Base-by-base conservation (phyloP, 805 yeast species). In the Kuraishia piskuri region DNA sequence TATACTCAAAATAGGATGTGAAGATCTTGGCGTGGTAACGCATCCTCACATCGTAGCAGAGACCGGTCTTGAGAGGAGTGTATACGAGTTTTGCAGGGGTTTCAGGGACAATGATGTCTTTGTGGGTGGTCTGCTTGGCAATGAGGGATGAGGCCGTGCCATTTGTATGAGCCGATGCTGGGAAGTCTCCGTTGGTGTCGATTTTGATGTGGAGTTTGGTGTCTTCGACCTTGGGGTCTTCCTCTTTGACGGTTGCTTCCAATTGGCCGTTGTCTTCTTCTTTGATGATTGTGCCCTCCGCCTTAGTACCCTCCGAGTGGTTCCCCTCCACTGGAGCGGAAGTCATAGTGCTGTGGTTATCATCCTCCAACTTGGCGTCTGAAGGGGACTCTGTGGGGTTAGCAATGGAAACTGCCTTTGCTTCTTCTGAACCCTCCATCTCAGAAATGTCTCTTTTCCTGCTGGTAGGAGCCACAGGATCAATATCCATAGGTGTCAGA, bases 11-110 rank as follows among this genome's bases (percentile, higher is more conserved):
- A 60, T 92, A 89, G 1, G 94, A 86, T 2, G 96, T 89, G 70
- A 88, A 91, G 52, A 94, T 85, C 65, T 90, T 89, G 45, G 97
- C 96, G 67, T 94, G 99, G 68, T 92, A 94, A 57, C 99, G 78
- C 98, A 94, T 94, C 57, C 98, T 77, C 21, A 90, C 97, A 67
- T 94, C 99, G 69, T 94, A 94, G 55, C 96, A 92, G 7, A 94
- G 72, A 0, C 99, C 99, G 0, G 99, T 92, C 66, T 90, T 92
- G 62, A 87, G 70, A 2, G 88, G 88, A 22, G 79, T 76, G 64
- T 88, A 88, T 52, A 76, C 75, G n/a, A 88, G 72, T 56, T 84
- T 83, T 1, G 96, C 92, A 36, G 75, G 74, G 12, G 79, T 76
- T 8, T 73, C 72, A 3, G 90, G 87, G 1, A 84, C 87, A 54